A percentile compares a stretch with the other conserved stretches of the same genome.
Evolutionary conservation across 306 rosid species (phyloP).

Genomic region (Trifolium subterraneum): DNA sequence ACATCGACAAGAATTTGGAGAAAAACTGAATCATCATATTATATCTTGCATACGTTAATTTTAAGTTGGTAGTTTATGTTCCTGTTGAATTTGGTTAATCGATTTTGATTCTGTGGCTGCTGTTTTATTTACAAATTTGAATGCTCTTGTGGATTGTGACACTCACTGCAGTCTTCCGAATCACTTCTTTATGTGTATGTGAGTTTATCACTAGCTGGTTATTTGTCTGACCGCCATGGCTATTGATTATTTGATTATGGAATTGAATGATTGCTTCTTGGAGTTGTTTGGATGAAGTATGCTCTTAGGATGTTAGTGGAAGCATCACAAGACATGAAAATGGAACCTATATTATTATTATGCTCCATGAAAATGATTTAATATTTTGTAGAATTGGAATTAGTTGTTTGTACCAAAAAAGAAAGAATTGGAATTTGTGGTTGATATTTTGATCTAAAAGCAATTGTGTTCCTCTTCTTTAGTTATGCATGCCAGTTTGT

Average conservation of each 20-base stretch:
- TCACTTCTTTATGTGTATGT: constrained; percentile 23
- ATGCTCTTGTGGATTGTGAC: constrained; percentile 26
- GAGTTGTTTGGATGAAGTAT: constrained; percentile 14
- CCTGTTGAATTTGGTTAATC: constrained; percentile 34
- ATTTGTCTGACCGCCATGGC: constrained; percentile 16
- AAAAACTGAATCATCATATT: constrained; percentile 35
- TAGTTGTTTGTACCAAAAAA: no score
- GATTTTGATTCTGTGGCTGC: constrained; percentile 42
- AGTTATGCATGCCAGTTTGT: neutral
- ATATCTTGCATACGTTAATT: constrained; percentile 37
- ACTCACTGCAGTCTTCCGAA: constrained; percentile 27
- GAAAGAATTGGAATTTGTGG: neutral
- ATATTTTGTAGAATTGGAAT: neutral
- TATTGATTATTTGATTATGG: constrained; percentile 32
- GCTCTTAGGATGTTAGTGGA: constrained; percentile 13
- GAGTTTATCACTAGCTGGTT: constrained; percentile 35
- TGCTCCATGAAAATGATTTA: neutral
- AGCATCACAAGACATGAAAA: neutral
- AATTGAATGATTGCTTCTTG: constrained; percentile 28
- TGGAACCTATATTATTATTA: neutral
- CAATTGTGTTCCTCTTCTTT: neutral
- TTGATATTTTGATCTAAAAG: neutral
- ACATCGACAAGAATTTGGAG: constrained; percentile 27
- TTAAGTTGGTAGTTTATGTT: constrained; percentile 43
- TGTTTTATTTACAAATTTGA: constrained; percentile 39